Evolutionary conservation across 306 rosid genomes (phyloP), one percentile per base, ranked within the genome.

Genomic region (Trichosanthes truncata): DNA sequence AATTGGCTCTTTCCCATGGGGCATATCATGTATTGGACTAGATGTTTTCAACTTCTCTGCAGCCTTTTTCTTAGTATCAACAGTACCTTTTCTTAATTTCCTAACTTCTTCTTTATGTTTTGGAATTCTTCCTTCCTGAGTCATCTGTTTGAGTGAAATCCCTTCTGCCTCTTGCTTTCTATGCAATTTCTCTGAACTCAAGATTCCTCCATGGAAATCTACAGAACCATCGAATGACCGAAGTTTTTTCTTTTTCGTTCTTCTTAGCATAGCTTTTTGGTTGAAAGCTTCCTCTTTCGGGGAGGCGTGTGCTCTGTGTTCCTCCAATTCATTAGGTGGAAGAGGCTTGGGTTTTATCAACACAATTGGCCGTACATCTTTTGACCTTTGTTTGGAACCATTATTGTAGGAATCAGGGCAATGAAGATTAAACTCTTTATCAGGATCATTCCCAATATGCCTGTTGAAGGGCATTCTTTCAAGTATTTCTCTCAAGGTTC

Each of bases 401-500:
- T 67, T 77, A 79, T 79, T 26, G 65, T 45, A 43, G 57, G 71
- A 78, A 81, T 84, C 83, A 76, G 25, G 26, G 51, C 55, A 73
- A 23, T 49, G 68, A 79, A 81, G 85, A 61, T 76, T 79, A 62
- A 79, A 80, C 81, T 84, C 92, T 83, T 79, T 80, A 33, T 73
- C 69, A 33, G 88, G 82, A 53, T 82, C 83, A 81, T 83, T 83
- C 72, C 85, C 87, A 67, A 83, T 55, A 84, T 84, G 82, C 81
- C 93, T 94, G 83, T 87, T 90, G 84, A 80, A 90, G 76, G 88
- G 83, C 87, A 86, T 78, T 15, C 89, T 85, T 51, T 89, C 96
- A 78, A 91, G 96, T 81, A 89, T 84, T 85, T 96, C 96, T 86
- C 80, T 91, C 80, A 93, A 77, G 9, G 89, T 91, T 81, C 80